Percentiles rank a stretch among this genome's conserved stretches.
Evolutionary conservation across 768 basidiomycete species (phyloP).

Genomic region (Rhodotorula paludigena): DNA sequence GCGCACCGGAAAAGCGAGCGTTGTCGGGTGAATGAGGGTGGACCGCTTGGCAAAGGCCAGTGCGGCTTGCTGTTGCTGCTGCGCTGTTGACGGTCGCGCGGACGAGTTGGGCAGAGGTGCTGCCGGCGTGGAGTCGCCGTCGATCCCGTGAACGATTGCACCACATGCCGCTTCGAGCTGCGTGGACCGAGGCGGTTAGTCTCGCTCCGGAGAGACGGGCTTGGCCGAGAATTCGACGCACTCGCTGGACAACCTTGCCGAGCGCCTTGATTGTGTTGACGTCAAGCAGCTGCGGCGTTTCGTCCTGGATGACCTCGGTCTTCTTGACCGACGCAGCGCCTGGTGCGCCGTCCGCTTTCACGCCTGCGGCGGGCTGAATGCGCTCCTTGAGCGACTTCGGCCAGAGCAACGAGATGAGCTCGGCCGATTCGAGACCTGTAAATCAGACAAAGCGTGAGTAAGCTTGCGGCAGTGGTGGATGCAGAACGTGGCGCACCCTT

Average conservation of each 20-base stretch:
- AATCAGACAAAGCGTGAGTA: neutral
- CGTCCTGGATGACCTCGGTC: conserved; percentile 33
- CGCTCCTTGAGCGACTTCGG: conserved; percentile 69
- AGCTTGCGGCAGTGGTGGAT: neutral
- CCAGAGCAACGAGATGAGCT: conserved; percentile 77
- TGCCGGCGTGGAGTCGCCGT: neutral
- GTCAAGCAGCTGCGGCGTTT: conserved; percentile 33
- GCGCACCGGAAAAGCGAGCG: conserved; percentile 36
- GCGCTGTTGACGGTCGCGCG: conserved; percentile 16
- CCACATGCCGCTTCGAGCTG: conserved; percentile 27
- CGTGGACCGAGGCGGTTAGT: neutral
- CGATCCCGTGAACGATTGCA: conserved; percentile 23
- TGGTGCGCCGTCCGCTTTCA: neutral
- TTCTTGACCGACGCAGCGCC: conserved; percentile 15
- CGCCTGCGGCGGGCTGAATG: conserved; percentile 9
- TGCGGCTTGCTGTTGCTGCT: neutral
- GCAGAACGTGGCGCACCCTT: conserved; percentile 57
- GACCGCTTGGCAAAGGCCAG: conserved; percentile 31
- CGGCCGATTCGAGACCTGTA: conserved; percentile 68
- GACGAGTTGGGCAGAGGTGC: conserved; percentile 2
- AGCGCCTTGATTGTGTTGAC: conserved; percentile 26
- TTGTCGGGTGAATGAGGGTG: conserved; percentile 21
- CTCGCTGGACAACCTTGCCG: conserved; percentile 32
- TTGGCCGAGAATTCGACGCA: neutral
- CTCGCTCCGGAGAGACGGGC: neutral